Conservation (phyloP, 1,284 basidiomycete genomes). For the Flammula alnicola region DNA sequence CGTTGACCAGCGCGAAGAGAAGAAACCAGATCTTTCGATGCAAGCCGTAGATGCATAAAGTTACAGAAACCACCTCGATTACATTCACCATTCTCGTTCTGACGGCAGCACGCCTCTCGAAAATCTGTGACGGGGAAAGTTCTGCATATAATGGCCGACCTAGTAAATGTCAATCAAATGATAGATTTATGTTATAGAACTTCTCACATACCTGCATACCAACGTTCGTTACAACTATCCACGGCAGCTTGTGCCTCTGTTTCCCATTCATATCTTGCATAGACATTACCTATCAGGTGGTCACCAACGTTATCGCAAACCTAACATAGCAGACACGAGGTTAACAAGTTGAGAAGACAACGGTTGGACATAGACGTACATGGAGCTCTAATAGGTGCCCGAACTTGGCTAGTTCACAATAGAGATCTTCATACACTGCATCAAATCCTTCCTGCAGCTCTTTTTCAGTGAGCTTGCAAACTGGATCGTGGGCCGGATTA, state of each 20-base stretch:
- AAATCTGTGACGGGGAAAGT: constrained; percentile 98
- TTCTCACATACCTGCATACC: constrained; percentile 89
- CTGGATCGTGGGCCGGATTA: constrained; percentile 93
- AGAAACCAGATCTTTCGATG: constrained; percentile 80
- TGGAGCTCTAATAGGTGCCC: constrained; percentile 96
- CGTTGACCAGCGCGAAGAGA: constrained; percentile 84
- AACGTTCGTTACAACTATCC: constrained; percentile 92
- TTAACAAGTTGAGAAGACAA: neutral
- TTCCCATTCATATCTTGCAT: constrained; percentile 98
- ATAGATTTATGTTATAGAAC: constrained; percentile 5
- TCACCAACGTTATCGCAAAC: constrained; percentile 99
- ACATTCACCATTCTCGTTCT: constrained; percentile 97
- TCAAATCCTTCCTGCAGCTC: constrained; percentile 97
- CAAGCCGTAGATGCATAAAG: constrained; percentile 96
- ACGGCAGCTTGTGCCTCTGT: constrained; percentile 95
- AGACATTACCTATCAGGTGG: constrained; percentile 98
- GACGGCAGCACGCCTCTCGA: constrained; percentile 97
- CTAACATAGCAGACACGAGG: constrained; percentile 39
- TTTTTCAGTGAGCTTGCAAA: constrained; percentile 83
- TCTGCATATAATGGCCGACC: constrained; percentile 98
- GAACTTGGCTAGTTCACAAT: constrained; percentile 92
- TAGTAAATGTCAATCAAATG: constrained; percentile 37
- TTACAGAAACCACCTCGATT: constrained; percentile 98
- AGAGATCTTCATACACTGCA: constrained; percentile 94
- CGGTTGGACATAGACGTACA: constrained; percentile 50